Percentiles rank a stretch among this genome's conserved stretches.
Conservation (phyloP, 73 alveolate species). For the Paramecium sonneborni region DNA sequence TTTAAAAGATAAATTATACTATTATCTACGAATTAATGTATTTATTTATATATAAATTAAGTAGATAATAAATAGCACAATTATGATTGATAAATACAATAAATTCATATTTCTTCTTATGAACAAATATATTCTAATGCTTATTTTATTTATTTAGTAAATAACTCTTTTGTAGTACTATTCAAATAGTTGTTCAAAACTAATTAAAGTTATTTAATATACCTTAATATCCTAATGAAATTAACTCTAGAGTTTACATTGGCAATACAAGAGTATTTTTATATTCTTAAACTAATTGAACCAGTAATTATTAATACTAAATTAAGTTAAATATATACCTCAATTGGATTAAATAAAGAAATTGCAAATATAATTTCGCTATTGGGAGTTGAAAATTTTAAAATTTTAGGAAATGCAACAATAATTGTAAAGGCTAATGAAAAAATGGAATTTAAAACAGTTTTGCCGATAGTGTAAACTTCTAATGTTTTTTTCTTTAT, state of each 20-base stretch:
- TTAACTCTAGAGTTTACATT: background rate
- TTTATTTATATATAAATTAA: no score
- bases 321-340: background rate
- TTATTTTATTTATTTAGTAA: background rate
- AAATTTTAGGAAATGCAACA: background rate
- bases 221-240: background rate
- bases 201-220: background rate
- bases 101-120: background rate
- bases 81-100: background rate
- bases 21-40: no score
- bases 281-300: background rate
- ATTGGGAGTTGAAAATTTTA: background rate
- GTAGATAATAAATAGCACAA: background rate
- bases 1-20: no score
- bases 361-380: background rate
- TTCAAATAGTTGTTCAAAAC: background rate
- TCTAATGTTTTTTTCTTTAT: background rate
- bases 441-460: background rate
- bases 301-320: background rate
- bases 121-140: background rate
- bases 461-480: background rate
- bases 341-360: background rate
- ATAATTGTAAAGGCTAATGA: background rate
- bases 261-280: background rate
- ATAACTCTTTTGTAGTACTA: background rate